Conservation (phyloP, 2,329 filamentous ascomycete genomes). For the Purpureocillium takamizusanense region DNA sequence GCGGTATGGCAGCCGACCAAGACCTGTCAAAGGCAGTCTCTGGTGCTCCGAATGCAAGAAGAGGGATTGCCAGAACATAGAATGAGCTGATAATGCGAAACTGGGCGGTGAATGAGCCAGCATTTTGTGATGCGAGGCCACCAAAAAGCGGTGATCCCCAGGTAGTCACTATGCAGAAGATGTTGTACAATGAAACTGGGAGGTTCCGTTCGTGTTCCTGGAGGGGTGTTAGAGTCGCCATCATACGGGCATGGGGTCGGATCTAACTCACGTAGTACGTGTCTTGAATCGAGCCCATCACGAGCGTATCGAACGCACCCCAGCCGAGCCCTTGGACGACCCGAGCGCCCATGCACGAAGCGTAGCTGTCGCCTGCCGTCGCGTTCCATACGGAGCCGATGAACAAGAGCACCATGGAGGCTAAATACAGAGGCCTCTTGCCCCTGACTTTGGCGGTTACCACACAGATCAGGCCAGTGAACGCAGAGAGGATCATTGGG, state of each 20-base stretch:
- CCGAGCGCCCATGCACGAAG: slow-evolving; percentile 40
- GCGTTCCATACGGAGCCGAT: slow-evolving; percentile 43
- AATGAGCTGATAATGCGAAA: slow-evolving; percentile 43
- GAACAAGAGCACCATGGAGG: slow-evolving; percentile 34
- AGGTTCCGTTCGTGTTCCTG: slow-evolving; percentile 42
- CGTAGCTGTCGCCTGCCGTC: slow-evolving; percentile 28
- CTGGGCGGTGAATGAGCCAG: slow-evolving; percentile 33
- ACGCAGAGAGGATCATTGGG: slow-evolving; percentile 40
- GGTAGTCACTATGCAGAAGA: slow-evolving; percentile 34
- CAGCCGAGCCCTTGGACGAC: slow-evolving; percentile 49
- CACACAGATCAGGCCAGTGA: slow-evolving; percentile 33
- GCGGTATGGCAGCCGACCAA: slow-evolving; percentile 7
- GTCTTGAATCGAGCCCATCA: slow-evolving; percentile 44
- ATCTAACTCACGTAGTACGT: slow-evolving; percentile 41
- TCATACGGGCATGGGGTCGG: too few relatives aligned
- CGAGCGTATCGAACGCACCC: slow-evolving; percentile 47
- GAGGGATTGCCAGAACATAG: slow-evolving; percentile 34
- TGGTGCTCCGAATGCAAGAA: slow-evolving; percentile 37
- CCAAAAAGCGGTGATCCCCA: slow-evolving; percentile 47
- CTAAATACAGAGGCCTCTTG: slow-evolving; percentile 44
- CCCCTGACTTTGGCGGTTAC: slow-evolving; percentile 37
- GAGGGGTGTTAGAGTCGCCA: background rate
- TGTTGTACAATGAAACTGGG: slow-evolving; percentile 35
- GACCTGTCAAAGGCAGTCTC: slow-evolving; percentile 44
- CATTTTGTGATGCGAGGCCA: slow-evolving; percentile 34